A percentile compares a stretch with the other conserved stretches of the same genome.
Conservation (phyloP, 2,329 filamentous ascomycete genomes). For the Neoarthrinium moseri region DNA sequence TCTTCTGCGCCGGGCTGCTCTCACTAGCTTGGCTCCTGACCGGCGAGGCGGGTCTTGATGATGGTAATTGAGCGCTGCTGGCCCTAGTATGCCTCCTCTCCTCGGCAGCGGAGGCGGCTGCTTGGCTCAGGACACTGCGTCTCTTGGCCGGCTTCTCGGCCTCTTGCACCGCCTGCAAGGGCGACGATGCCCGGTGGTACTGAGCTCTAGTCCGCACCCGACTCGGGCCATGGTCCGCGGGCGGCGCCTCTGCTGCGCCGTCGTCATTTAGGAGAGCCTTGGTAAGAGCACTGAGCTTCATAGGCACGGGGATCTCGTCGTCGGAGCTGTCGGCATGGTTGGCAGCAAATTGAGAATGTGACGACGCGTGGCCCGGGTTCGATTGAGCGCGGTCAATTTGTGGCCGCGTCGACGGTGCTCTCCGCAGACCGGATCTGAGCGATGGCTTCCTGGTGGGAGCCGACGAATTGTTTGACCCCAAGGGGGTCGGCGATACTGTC, state of each 20-base stretch:
- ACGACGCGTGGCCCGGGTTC: conserved; percentile 32
- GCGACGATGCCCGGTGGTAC: conserved; percentile 41
- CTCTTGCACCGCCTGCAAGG: conserved; percentile 20
- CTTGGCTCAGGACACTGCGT: conserved; percentile 47
- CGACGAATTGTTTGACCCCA: conserved; percentile 45
- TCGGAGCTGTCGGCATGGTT: conserved; percentile 81
- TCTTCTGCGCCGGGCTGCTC: conserved; percentile 48
- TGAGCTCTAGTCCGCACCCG: conserved; percentile 45
- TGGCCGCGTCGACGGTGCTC: conserved; percentile 46
- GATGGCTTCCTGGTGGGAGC: conserved; percentile 52
- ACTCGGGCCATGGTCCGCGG: conserved; percentile 29
- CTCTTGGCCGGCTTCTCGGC: conserved; percentile 36
- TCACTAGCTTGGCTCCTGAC: conserved; percentile 36
- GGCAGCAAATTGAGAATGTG: conserved; percentile 45
- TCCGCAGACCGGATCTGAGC: conserved; percentile 53
- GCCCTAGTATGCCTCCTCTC: conserved; percentile 46
- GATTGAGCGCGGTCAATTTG: conserved; percentile 44
- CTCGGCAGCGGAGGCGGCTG: conserved; percentile 40
- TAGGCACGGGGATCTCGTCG: conserved; percentile 86
- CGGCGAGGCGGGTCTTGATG: conserved; percentile 40
- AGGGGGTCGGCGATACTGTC: conserved; percentile 41
- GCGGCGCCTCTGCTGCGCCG: conserved; percentile 48
- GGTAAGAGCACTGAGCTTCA: conserved; percentile 91
- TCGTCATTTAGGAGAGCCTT: conserved; percentile 76
- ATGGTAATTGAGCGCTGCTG: conserved; percentile 44